Evolutionary conservation across 2,329 filamentous ascomycete genomes (phyloP).

Genomic region (Capronia epimyces): DNA sequence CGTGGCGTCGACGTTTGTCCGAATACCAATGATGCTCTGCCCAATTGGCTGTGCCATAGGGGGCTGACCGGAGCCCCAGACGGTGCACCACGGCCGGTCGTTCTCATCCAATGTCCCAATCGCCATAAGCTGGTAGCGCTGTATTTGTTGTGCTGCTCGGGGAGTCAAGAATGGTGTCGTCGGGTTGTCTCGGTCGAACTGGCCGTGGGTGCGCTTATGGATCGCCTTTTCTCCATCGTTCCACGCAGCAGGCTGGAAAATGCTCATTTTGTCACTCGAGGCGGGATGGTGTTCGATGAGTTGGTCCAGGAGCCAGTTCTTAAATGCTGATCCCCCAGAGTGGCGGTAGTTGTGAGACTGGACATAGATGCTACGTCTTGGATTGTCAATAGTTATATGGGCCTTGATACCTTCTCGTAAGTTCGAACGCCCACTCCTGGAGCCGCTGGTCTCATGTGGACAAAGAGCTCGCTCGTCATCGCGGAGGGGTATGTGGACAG

Average conservation of each 20-base stretch:
- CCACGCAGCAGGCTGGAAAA: conserved; percentile 39
- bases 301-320: neutral
- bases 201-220: conserved; percentile 57
- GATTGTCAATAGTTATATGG: neutral
- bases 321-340: too few species aligned
- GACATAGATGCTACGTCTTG: too few species aligned
- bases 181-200: conserved; percentile 56
- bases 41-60: conserved; percentile 63
- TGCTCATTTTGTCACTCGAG: conserved; percentile 3
- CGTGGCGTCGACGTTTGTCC: conserved; percentile 53
- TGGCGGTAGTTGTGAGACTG: too few species aligned
- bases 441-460: neutral
- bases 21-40: conserved; percentile 57
- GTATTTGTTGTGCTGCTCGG: conserved; percentile 57
- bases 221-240: conserved; percentile 64
- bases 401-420: neutral
- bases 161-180: conserved; percentile 59
- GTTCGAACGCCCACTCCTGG: too few species aligned
- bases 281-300: neutral
- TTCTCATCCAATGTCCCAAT: conserved; percentile 58
- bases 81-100: conserved; percentile 66
- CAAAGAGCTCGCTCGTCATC: neutral
- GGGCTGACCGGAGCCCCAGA: conserved; percentile 65
- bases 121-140: conserved; percentile 61
- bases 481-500: neutral